Evolutionary conservation across 345 rosid genomes (phyloP).

Genomic region (Lumnitzera littorea): DNA sequence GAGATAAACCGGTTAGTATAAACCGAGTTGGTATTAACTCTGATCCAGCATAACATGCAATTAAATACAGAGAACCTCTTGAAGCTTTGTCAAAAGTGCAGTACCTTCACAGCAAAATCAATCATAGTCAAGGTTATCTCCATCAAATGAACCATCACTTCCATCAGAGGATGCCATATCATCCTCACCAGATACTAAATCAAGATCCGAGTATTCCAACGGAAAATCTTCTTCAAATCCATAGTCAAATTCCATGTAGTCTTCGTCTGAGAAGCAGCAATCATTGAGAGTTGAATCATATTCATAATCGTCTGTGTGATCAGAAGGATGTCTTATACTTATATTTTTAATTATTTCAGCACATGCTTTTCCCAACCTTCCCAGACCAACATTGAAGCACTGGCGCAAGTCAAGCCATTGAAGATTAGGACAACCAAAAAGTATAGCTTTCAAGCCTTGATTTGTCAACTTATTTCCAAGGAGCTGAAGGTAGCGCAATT

Average conservation of each 20-base stretch:
- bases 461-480: conserved; percentile 5
- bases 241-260: background rate
- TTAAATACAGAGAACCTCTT: too few relatives aligned
- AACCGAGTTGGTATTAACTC: too few relatives aligned
- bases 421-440: conserved; percentile 2
- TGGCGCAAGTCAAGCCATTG: conserved; percentile 10
- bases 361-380: conserved; percentile 2
- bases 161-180: conserved; percentile 22
- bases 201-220: conserved; percentile 34
- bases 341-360: conserved; percentile 2
- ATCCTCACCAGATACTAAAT: conserved; percentile 29
- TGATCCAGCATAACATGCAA: too few relatives aligned
- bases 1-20: too few relatives aligned
- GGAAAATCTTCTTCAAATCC: conserved; percentile 22
- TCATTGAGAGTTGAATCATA: too few relatives aligned
- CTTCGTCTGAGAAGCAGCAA: background rate
- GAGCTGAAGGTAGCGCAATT: conserved; percentile 1
- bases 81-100: too few relatives aligned
- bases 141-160: background rate
- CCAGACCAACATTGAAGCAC: conserved; percentile 3
- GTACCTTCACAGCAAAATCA: too few relatives aligned
- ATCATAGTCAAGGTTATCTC: too few relatives aligned
- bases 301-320: background rate
- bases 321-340: background rate
- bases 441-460: conserved; percentile 7